A percentile compares a stretch with the other conserved stretches of the same genome.
Evolutionary conservation across 176 grass and related monocot species (phyloP).

Genomic region (Olyra latifolia): DNA sequence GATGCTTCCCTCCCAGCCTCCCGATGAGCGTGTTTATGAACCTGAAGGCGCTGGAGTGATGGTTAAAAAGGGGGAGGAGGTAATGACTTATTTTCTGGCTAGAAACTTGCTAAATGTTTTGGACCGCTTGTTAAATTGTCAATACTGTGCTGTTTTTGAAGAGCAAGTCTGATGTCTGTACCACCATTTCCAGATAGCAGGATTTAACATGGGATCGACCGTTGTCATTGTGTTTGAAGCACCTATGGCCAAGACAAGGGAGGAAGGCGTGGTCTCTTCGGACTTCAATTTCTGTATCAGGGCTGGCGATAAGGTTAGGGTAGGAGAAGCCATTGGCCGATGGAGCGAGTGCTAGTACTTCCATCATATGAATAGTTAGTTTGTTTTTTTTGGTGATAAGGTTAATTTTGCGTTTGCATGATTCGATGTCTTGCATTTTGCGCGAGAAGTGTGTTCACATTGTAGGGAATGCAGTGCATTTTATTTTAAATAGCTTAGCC

Average conservation of each 20-base stretch:
- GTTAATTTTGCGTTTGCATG: not conserved
- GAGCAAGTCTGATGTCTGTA: not conserved
- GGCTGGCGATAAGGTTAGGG: constrained; percentile 66
- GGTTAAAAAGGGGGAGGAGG: constrained; percentile 58
- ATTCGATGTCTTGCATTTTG: not conserved
- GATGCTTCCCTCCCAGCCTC: constrained; percentile 36
- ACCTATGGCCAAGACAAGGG: constrained; percentile 42
- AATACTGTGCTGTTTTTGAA: not conserved
- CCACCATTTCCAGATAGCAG: constrained; percentile 50
- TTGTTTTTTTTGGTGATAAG: too few species aligned
- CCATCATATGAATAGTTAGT: not conserved
- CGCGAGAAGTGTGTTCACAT: not conserved
- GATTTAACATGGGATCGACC: constrained; percentile 81
- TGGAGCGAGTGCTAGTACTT: constrained; percentile 47
- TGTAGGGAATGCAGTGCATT: not conserved
- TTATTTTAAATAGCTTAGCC: not conserved
- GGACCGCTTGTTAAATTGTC: not conserved
- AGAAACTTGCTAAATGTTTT: not conserved
- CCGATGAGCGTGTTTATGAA: constrained; percentile 53
- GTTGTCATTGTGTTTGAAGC: constrained; percentile 89
- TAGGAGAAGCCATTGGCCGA: constrained; percentile 72
- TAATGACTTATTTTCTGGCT: not conserved
- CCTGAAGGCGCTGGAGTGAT: constrained; percentile 49
- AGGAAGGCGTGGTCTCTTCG: constrained; percentile 17
- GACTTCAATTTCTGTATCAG: constrained; percentile 67